Evolutionary conservation across 805 yeast genomes (phyloP).

Genomic region (Torulaspora gathmanii): DNA sequence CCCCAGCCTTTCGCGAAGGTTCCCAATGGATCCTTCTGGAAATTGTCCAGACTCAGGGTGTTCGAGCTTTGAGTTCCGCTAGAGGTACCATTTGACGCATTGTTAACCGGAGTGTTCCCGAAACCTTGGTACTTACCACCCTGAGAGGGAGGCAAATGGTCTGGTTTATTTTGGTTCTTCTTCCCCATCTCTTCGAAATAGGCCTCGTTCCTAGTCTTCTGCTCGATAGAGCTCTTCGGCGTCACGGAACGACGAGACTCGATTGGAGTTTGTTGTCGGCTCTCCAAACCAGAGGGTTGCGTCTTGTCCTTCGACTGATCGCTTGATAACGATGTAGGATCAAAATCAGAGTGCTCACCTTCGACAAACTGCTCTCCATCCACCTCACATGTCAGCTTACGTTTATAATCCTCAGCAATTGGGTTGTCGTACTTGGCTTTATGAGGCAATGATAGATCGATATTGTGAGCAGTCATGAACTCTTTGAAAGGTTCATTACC

Average conservation of each 20-base stretch:
- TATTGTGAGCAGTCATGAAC: constrained; percentile 68
- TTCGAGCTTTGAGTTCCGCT: constrained; percentile 26
- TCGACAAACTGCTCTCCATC: constrained; percentile 69
- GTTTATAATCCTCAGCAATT: constrained; percentile 93
- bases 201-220: constrained; percentile 64
- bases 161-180: constrained; percentile 67
- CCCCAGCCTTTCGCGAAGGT: constrained; percentile 93
- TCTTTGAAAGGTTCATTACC: constrained; percentile 75
- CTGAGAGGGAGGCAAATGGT: constrained; percentile 79
- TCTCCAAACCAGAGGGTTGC: constrained; percentile 5
- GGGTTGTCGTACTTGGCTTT: constrained; percentile 77
- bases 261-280: constrained; percentile 28
- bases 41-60: constrained; percentile 56
- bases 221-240: constrained; percentile 29
- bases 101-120: constrained; percentile 62
- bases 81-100: constrained; percentile 16
- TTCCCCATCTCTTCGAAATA: constrained; percentile 79
- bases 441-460: constrained; percentile 60
- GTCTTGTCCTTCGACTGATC: constrained; percentile 8
- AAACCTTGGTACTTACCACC: constrained; percentile 93
- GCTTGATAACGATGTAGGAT: constrained; percentile 20
- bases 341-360: constrained; percentile 50
- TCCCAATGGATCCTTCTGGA: constrained; percentile 85
- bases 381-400: constrained; percentile 64
- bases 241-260: constrained; percentile 44